These are phyloP conservation scores for Quercus engelmannii DNA, from an alignment of 306 rosid genomes.

Conservation along the genomic window DNA sequence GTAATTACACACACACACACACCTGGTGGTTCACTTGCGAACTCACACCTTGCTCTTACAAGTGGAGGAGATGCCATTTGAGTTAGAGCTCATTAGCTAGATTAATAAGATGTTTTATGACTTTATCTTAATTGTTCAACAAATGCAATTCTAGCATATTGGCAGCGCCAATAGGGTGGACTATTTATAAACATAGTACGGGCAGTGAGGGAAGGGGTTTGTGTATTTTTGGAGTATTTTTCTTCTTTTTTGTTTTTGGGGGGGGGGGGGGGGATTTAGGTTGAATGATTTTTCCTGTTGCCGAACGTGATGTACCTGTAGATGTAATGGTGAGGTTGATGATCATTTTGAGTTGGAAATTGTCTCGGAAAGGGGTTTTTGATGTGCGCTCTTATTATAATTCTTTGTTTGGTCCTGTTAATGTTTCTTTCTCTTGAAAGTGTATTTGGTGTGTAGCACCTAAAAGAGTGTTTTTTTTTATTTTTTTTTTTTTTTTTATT, in stretches of 20 bases:
- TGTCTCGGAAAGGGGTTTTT: too few species aligned
- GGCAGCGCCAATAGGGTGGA: not conserved
- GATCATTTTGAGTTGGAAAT: too few species aligned
- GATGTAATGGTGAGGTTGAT: not conserved
- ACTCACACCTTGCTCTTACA: too few species aligned
- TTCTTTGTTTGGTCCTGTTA: too few species aligned
- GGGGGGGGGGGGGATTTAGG: not conserved
- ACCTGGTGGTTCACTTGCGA: too few species aligned
- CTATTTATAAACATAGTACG: not conserved
- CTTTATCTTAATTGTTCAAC: not conserved
- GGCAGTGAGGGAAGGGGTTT: not conserved
- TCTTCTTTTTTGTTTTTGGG: not conserved
- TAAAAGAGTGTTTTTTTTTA: too few species aligned
- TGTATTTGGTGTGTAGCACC: too few species aligned
- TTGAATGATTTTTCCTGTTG: not conserved
- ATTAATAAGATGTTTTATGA: not conserved
- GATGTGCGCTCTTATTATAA: too few species aligned
- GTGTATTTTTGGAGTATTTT: not conserved
- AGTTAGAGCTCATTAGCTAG: not conserved
- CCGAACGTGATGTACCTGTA: not conserved
- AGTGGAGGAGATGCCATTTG: too few species aligned
- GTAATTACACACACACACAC: too few species aligned
- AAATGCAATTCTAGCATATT: not conserved
- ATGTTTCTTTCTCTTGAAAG: too few species aligned
- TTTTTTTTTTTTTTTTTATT: too few species aligned